A percentile compares a stretch with the other conserved stretches of the same genome.
phyloP scores from a whole-genome alignment of 257 asterid species.

The Nicotiana tabacum region DNA sequence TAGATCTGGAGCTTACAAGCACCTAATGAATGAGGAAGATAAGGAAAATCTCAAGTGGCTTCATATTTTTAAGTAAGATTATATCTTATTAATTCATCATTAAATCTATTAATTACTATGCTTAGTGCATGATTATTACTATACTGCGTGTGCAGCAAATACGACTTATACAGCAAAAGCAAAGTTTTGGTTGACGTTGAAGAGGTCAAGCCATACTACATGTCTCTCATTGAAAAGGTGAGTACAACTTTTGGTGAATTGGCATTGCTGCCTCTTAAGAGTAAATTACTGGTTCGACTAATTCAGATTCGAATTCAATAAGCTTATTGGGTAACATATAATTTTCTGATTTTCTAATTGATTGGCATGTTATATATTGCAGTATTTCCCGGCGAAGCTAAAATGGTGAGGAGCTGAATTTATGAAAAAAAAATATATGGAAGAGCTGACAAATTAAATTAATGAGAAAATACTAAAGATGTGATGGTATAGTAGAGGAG shows the following conservation, averaged over 20 bases:
- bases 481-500: not conserved
- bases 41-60: constrained; percentile 29
- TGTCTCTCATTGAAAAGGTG: constrained; percentile 73
- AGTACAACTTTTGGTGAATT: not conserved
- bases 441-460: not conserved
- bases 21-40: constrained; percentile 72
- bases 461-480: not conserved
- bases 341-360: not conserved
- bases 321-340: not conserved
- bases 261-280: no score
- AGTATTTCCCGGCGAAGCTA: constrained; percentile 53
- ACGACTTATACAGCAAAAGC: constrained; percentile 81
- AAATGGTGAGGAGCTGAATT: constrained; percentile 39
- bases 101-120: no score
- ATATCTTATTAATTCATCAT: no score
- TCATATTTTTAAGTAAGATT: constrained; percentile 47
- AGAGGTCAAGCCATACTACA: constrained; percentile 24
- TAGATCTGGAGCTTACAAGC: constrained; percentile 54
- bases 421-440: not conserved
- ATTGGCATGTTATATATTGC: not conserved
- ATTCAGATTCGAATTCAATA: no score
- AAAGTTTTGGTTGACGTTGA: constrained; percentile 57
- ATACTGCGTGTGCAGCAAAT: constrained; percentile 49
- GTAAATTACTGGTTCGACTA: no score
- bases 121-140: no score